A percentile compares a stretch with the other conserved stretches of the same genome.
phyloP scores from a whole-genome alignment of 2,329 filamentous ascomycete genomes.

The Teratosphaeria viscida region DNA sequence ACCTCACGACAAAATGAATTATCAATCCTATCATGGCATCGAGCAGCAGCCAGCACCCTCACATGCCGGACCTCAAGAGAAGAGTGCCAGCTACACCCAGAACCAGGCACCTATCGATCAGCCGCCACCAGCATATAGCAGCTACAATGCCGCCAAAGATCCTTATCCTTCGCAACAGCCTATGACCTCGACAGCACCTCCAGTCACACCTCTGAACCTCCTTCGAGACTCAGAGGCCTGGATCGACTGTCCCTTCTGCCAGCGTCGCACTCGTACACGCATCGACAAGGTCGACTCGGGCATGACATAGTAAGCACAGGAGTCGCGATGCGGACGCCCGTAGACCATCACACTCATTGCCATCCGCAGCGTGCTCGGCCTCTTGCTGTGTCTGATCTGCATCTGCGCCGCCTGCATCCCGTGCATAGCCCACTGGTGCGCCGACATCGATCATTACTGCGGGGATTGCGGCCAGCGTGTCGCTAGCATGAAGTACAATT shows the following conservation, averaged over 20 bases:
- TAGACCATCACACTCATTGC: background rate
- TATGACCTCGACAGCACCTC: background rate
- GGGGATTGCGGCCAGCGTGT: conserved; percentile 3
- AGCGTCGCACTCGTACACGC: conserved; percentile 1
- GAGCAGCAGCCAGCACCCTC: background rate
- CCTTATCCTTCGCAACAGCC: background rate
- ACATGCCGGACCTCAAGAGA: background rate
- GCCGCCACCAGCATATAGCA: background rate
- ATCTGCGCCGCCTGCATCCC: conserved; percentile 6
- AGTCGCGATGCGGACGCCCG: too few relatives aligned
- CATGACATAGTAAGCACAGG: conserved; percentile 2
- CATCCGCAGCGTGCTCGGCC: conserved; percentile 2
- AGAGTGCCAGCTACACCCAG: background rate
- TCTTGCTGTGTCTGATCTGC: conserved; percentile 6
- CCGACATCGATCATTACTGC: conserved; percentile 7
- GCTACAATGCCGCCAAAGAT: background rate
- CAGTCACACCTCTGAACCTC: background rate
- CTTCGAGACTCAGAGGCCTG: conserved; percentile 1
- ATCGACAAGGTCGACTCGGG: conserved; percentile 1
- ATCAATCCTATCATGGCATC: background rate
- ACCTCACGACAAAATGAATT: background rate
- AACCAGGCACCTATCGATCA: background rate
- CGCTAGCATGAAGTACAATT: conserved; percentile 2
- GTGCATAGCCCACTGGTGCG: conserved; percentile 5
- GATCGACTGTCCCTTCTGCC: conserved; percentile 7